These are phyloP conservation scores for Parastagonospora avenae DNA, from an alignment of 2,329 filamentous ascomycete genomes.

Conservation along the genomic window DNA sequence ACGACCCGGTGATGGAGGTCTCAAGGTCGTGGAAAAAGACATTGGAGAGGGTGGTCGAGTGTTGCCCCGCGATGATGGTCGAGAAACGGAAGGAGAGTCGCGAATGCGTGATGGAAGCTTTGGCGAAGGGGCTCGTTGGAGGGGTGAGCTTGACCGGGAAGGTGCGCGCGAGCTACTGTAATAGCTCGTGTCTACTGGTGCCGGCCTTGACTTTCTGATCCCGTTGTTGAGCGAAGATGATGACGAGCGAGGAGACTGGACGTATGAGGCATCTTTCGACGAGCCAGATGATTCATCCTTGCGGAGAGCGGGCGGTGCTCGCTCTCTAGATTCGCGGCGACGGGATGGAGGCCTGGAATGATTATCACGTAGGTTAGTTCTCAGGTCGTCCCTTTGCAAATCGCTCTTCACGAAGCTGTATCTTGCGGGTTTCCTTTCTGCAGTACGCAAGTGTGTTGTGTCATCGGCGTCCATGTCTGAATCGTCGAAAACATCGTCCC, in stretches of 20 bases:
- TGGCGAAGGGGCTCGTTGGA: slow-evolving; percentile 30
- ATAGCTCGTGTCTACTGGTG: slow-evolving; percentile 24
- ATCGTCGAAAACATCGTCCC: slow-evolving; percentile 38
- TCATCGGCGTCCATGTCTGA: slow-evolving; percentile 37
- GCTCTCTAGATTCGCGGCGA: slow-evolving; percentile 22
- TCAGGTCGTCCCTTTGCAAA: slow-evolving; percentile 40
- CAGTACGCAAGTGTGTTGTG: slow-evolving; percentile 30
- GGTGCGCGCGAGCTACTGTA: slow-evolving; percentile 21
- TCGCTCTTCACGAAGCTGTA: slow-evolving; percentile 49
- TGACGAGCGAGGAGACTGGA: slow-evolving; percentile 40
- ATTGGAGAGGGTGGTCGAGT: slow-evolving; percentile 32
- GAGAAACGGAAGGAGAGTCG: slow-evolving; percentile 29
- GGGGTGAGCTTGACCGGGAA: slow-evolving; percentile 36
- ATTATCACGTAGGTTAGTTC: slow-evolving; percentile 30
- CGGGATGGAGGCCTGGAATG: slow-evolving; percentile 20
- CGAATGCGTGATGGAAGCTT: slow-evolving; percentile 30
- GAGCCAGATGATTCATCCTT: slow-evolving; percentile 29
- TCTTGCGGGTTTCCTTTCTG: slow-evolving; percentile 40
- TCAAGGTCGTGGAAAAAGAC: slow-evolving; percentile 24
- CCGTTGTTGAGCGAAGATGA: slow-evolving; percentile 34
- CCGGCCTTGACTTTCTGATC: slow-evolving; percentile 19
- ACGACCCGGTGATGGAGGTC: slow-evolving; percentile 21
- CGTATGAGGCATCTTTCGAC: slow-evolving; percentile 30
- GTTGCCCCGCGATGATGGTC: slow-evolving; percentile 36
- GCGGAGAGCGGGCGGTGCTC: slow-evolving; percentile 15